Conservation (phyloP, 352 stramenopile genomes). For the Phytopythium helicoides region DNA sequence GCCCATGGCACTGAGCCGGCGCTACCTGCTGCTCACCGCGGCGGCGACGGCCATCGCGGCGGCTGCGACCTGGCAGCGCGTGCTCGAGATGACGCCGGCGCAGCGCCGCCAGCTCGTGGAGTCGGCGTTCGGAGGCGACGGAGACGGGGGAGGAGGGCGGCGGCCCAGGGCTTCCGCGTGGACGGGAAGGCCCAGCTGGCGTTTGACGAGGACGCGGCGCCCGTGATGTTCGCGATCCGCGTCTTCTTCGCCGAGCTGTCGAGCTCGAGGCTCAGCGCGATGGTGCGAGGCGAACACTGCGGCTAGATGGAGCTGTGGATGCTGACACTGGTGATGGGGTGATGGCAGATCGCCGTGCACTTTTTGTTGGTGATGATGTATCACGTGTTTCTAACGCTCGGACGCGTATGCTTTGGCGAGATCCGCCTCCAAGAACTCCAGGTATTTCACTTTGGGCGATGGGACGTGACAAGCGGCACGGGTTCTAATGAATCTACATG, state of each 20-base stretch:
- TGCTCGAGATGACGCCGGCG: conserved; percentile 17
- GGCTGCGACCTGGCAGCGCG: conserved; percentile 39
- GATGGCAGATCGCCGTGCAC: conserved; percentile 57
- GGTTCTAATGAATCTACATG: background rate
- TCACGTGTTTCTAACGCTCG: conserved; percentile 53
- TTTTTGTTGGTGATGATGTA: conserved; percentile 73
- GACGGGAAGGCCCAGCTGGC: background rate
- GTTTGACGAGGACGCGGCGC: background rate
- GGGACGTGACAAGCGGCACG: no score
- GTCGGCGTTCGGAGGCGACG: background rate
- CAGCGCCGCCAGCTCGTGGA: conserved; percentile 9
- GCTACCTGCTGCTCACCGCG: conserved; percentile 66
- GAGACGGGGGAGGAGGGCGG: background rate
- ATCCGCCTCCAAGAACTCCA: conserved; percentile 56
- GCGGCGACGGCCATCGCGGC: conserved; percentile 53
- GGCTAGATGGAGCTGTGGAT: conserved; percentile 1
- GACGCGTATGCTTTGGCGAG: conserved; percentile 36
- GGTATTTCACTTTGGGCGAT: conserved; percentile 11
- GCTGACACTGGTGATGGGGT: conserved; percentile 7
- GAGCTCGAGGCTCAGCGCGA: conserved; percentile 48
- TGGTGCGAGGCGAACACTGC: conserved; percentile 29
- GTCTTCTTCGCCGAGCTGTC: conserved; percentile 47
- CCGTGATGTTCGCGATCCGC: conserved; percentile 3
- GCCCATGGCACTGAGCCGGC: conserved; percentile 37
- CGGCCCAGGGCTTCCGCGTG: background rate